Evolutionary conservation across 805 yeast genomes (phyloP).

Genomic region (Candida stauntonica): DNA sequence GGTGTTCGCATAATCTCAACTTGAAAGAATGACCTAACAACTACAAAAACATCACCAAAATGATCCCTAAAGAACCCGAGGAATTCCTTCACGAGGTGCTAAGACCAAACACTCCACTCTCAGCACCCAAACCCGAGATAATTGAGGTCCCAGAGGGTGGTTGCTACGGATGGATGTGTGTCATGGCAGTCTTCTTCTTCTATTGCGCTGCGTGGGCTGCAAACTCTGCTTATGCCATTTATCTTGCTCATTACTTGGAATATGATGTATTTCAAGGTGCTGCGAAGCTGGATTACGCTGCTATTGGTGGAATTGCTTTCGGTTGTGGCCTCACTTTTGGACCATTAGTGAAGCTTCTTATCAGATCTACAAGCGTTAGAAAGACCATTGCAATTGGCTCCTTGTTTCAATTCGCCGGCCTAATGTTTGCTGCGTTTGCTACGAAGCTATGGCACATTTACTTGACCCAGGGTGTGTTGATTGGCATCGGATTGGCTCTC

Average conservation of each 20-base stretch:
- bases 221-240: slow-evolving; percentile 46
- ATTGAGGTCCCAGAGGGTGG: slow-evolving; percentile 28
- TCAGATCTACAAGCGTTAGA: slow-evolving; percentile 35
- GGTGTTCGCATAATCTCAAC: too few relatives aligned
- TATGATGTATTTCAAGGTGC: slow-evolving; percentile 48
- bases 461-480: slow-evolving; percentile 62
- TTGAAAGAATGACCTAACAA: too few relatives aligned
- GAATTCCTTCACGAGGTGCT: too few relatives aligned
- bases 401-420: slow-evolving; percentile 47
- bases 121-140: too few relatives aligned
- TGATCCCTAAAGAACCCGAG: too few relatives aligned
- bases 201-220: slow-evolving; percentile 28
- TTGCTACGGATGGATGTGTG: slow-evolving; percentile 25
- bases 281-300: slow-evolving; percentile 53
- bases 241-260: slow-evolving; percentile 53
- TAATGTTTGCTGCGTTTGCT: slow-evolving; percentile 56
- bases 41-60: too few relatives aligned
- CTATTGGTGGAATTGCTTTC: slow-evolving; percentile 65
- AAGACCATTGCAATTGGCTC: slow-evolving; percentile 46
- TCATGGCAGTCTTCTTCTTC: slow-evolving; percentile 20
- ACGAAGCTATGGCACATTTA: slow-evolving; percentile 60
- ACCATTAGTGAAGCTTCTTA: slow-evolving; percentile 40
- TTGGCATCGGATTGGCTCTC: slow-evolving; percentile 48
- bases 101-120: too few relatives aligned
- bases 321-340: slow-evolving; percentile 51